Conservation (phyloP, 495 filamentous ascomycete species). For the Daldinia bambusicola region DNA sequence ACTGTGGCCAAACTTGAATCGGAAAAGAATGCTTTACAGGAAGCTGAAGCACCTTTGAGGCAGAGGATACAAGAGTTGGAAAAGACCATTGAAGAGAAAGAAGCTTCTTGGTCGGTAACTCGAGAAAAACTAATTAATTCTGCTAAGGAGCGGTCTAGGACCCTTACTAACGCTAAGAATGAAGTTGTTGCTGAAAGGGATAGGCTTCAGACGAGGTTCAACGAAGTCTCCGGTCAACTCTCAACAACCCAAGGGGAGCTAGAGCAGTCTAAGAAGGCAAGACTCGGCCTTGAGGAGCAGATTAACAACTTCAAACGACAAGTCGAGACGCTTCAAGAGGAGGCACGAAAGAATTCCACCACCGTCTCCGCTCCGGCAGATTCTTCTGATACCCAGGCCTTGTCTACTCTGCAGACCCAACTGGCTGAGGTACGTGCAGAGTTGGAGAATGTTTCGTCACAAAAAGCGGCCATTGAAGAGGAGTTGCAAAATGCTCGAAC, state of each 20-base stretch:
- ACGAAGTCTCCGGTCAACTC: slow-evolving; percentile 49
- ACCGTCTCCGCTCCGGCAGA: slow-evolving; percentile 22
- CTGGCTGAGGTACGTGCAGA: slow-evolving; percentile 50
- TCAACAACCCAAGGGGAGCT: slow-evolving; percentile 52
- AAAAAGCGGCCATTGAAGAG: slow-evolving; percentile 53
- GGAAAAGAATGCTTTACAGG: slow-evolving; percentile 75
- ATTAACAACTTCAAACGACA: slow-evolving; percentile 50
- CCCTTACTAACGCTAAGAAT: slow-evolving; percentile 53
- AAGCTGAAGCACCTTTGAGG: slow-evolving; percentile 68
- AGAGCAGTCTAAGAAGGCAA: slow-evolving; percentile 50
- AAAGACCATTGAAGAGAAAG: slow-evolving; percentile 55
- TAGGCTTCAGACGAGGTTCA: slow-evolving; percentile 48
- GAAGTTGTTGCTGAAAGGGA: slow-evolving; percentile 55
- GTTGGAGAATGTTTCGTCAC: slow-evolving; percentile 53
- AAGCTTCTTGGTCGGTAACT: slow-evolving; percentile 54
- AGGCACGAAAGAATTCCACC: slow-evolving; percentile 42
- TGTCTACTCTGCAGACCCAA: slow-evolving; percentile 45
- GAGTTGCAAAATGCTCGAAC: slow-evolving; percentile 59
- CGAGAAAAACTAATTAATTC: slow-evolving; percentile 57
- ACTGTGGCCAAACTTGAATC: slow-evolving; percentile 67
- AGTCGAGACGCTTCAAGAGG: slow-evolving; percentile 49
- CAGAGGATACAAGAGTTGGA: slow-evolving; percentile 62
- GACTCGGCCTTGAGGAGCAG: slow-evolving; percentile 52
- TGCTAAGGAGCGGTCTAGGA: slow-evolving; percentile 60
- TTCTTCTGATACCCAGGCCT: slow-evolving; percentile 25